phyloP scores from a whole-genome alignment of 2,329 filamentous ascomycete species.

The Colletotrichum aenigma region DNA sequence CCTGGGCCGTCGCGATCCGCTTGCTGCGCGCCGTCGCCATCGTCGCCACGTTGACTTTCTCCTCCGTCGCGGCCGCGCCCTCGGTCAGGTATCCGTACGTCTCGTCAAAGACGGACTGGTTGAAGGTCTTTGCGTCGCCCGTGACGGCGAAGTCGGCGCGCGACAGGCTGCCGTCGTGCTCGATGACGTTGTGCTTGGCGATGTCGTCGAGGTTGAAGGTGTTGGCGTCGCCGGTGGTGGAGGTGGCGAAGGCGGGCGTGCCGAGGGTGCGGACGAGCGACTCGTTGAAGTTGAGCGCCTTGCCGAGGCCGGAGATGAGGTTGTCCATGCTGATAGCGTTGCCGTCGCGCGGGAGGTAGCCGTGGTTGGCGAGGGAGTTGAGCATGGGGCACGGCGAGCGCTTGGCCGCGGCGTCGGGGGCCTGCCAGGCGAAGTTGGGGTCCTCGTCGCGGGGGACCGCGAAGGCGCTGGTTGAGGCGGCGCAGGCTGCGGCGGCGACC shows the following conservation, averaged over 20 bases:
- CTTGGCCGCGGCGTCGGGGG: conserved; percentile 43
- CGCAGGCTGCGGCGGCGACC: conserved; percentile 3
- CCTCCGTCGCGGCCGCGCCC: conserved; percentile 19
- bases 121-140: conserved; percentile 33
- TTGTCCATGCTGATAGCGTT: conserved; percentile 20
- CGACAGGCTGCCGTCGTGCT: conserved; percentile 35
- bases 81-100: conserved; percentile 11
- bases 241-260: conserved; percentile 35
- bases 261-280: conserved; percentile 28
- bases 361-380: conserved; percentile 27
- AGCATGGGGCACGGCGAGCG: conserved; percentile 26
- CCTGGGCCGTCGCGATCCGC: conserved; percentile 26
- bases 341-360: conserved; percentile 25
- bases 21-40: conserved; percentile 31
- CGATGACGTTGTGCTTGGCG: conserved; percentile 28
- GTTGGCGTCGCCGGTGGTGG: conserved; percentile 19
- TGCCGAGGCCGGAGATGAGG: conserved; percentile 21
- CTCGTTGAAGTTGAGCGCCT: conserved; percentile 22
- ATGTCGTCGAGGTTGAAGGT: conserved; percentile 24
- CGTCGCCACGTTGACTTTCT: conserved; percentile 25
- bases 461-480: neutral
- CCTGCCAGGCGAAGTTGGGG: neutral
- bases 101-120: conserved; percentile 27
- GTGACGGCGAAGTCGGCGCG: conserved; percentile 30
- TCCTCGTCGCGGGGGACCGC: neutral